Evolutionary conservation across 2,329 filamentous ascomycete genomes (phyloP).

Genomic region (Epichloe coenophiala): DNA sequence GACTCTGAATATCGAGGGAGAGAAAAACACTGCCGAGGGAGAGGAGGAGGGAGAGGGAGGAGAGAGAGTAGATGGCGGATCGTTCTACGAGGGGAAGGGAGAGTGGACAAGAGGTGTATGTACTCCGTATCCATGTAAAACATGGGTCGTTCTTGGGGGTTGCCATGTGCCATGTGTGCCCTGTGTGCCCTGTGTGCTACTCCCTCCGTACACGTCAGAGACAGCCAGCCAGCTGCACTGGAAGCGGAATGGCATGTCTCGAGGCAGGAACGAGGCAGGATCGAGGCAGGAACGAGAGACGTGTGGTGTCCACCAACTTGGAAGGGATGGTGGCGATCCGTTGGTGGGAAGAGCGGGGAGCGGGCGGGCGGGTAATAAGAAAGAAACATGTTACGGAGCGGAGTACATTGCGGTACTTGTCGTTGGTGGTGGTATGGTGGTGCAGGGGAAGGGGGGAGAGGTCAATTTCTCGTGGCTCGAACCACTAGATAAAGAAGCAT

Average conservation of each 20-base stretch:
- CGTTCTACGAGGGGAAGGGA: neutral
- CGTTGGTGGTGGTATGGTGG: neutral
- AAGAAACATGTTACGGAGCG: no score
- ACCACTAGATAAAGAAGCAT: no score
- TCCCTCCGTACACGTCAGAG: neutral
- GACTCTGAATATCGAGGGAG: neutral
- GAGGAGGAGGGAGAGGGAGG: neutral
- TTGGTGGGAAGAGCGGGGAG: neutral
- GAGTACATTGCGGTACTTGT: no score
- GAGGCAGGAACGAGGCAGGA: slow-evolving; percentile 26
- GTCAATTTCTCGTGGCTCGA: no score
- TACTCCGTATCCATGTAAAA: neutral
- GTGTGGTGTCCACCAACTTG: slow-evolving; percentile 1
- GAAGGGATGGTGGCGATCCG: neutral
- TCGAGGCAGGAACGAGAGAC: slow-evolving; percentile 10
- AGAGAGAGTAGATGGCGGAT: neutral
- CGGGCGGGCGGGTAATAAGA: neutral
- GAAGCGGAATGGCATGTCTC: slow-evolving; percentile 25
- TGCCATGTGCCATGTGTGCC: slow-evolving; percentile 1
- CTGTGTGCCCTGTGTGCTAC: no score
- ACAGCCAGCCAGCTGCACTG: slow-evolving; percentile 5
- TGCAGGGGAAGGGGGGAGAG: neutral
- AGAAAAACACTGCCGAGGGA: neutral
- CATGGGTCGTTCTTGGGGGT: slow-evolving; percentile 1
- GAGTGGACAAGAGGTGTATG: neutral